Conservation (phyloP, 2,329 filamentous ascomycete genomes). For the Aureobasidium lini region DNA sequence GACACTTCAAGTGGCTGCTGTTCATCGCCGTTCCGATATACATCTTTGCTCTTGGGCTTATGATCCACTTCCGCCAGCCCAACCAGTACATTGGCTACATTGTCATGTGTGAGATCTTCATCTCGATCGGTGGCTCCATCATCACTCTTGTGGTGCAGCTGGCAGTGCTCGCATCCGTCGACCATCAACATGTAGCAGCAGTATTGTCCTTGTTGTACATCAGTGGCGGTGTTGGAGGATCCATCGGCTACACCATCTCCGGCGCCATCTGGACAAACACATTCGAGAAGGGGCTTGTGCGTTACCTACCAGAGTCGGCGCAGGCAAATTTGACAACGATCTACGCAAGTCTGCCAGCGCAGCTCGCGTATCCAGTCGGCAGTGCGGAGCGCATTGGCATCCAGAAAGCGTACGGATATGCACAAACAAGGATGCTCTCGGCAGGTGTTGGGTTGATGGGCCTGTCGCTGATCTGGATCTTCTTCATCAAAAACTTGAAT, state of each 20-base stretch:
- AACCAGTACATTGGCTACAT: conserved; percentile 16
- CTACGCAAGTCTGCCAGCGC: conserved; percentile 46
- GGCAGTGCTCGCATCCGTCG: conserved; percentile 3
- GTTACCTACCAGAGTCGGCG: conserved; percentile 37
- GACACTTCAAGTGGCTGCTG: conserved; percentile 30
- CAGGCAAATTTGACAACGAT: conserved; percentile 34
- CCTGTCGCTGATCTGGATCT: conserved; percentile 30
- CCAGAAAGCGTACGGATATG: conserved; percentile 28
- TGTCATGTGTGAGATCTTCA: conserved; percentile 23
- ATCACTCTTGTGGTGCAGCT: conserved; percentile 9
- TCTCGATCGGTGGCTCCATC: conserved; percentile 36
- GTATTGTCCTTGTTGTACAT: conserved; percentile 3
- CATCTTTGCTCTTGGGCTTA: conserved; percentile 6
- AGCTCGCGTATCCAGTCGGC: conserved; percentile 47
- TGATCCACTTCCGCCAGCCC: conserved; percentile 14
- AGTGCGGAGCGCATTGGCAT: conserved; percentile 39
- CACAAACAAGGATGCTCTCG: conserved; percentile 31
- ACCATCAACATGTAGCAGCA: conserved; percentile 14
- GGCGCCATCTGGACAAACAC: conserved; percentile 15
- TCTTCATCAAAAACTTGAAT: conserved; percentile 45
- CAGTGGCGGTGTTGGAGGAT: conserved; percentile 5
- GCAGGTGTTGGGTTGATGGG: conserved; percentile 25
- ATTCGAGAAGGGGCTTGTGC: conserved; percentile 28
- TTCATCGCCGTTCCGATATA: conserved; percentile 26
- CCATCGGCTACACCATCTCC: conserved; percentile 10